Base-by-base conservation (phyloP, 768 basidiomycete species). In the Pulveroboletus ravenelii region DNA sequence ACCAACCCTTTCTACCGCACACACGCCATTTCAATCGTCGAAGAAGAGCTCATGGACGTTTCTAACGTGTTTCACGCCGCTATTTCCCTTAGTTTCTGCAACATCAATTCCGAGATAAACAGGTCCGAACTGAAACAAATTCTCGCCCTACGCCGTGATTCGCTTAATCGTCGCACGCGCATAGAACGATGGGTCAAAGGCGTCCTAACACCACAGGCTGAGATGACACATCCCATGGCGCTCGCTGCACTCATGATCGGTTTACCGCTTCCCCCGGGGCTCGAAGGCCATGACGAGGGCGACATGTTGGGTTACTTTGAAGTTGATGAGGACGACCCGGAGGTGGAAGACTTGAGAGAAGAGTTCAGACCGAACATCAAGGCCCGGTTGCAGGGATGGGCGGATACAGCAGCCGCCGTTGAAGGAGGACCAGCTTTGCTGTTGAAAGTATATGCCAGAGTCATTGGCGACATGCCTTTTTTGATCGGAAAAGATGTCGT, bases 191-290 rank as follows among this genome's bases (percentile, higher is more conserved):
- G 81, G 82, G 75, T 76, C 10, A 78, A 79, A 32, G 65, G 69
- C 12, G 63, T 80, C 9, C 52, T 68, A 12, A 77, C 81, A 0
- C 73, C 74, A 0, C 65, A 65, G 1, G 48, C 62, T 9, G 61
- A 64, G 3, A 60, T 67, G 2, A 45, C 77, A 30, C 70, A 78
- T 51, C 80, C 81, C 2, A 74, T 84, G 73, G 75, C 81, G 3
- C 75, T 85, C 46, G 82, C 84, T 0, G 82, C 82, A 14, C 77
- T 84, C 74, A 77, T 86, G 74, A 79, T 83, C 62, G 79, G 79
- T 1, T 48, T 80, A 18, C 75, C 77, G 2, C 46, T 75, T 10
- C 65, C 71, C 3, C 70, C 69, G 0, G 70, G 70, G 0, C 63
- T 67, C 29, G 72, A 68, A 40, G 72, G 60, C 52, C 64, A 39